These are phyloP conservation scores for Lepidium didymum DNA, from an alignment of 345 rosid genomes.

Conservation along the genomic window DNA sequence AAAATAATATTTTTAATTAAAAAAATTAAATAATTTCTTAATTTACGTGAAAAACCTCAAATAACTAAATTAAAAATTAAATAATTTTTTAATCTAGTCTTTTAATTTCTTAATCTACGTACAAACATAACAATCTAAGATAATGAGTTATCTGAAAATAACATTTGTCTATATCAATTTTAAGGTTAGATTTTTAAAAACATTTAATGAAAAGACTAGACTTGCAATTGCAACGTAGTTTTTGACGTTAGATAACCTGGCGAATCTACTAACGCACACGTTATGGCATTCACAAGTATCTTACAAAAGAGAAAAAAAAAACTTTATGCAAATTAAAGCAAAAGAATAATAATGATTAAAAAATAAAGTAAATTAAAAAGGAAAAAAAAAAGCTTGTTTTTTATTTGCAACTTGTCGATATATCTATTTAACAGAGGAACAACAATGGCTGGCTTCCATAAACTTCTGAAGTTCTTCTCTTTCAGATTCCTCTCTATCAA, in stretches of 20 bases:
- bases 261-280: constrained; percentile 17
- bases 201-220: not conserved
- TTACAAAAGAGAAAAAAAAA: constrained; percentile 3
- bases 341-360: not conserved
- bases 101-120: no score
- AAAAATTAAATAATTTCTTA: no score
- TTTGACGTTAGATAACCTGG: constrained; percentile 13
- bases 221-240: not conserved
- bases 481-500: constrained; percentile 9
- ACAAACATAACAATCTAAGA: not conserved
- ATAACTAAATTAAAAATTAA: no score
- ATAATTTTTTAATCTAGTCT: no score
- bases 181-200: not conserved
- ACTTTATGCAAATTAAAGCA: constrained; percentile 21
- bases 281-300: constrained; percentile 5
- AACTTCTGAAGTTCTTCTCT: constrained; percentile 8
- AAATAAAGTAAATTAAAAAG: not conserved
- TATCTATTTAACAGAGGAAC: constrained; percentile 14
- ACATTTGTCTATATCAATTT: not conserved
- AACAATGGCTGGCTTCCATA: constrained; percentile 21
- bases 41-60: no score
- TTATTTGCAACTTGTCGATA: constrained; percentile 16
- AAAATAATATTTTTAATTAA: no score
- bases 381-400: not conserved
- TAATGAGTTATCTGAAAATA: no score